Percentiles rank a stretch among this genome's conserved stretches.
Evolutionary conservation across 495 filamentous ascomycete genomes (phyloP).

Genomic region (Neurospora sp.): DNA sequence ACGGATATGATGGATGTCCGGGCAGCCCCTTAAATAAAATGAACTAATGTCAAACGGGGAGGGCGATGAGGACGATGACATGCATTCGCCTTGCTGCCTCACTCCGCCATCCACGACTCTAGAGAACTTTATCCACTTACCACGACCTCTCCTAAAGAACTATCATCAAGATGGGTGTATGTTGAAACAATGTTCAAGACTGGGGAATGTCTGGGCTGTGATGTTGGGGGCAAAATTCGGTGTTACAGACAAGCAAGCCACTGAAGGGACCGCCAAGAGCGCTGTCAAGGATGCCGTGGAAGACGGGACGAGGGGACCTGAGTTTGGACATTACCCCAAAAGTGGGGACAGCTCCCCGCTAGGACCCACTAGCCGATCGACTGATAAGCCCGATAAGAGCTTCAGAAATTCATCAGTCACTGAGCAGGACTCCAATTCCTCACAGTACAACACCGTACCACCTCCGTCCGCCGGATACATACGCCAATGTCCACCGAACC

Average conservation of each 20-base stretch:
- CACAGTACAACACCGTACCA: not conserved
- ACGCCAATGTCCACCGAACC: not conserved
- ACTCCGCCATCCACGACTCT: not conserved
- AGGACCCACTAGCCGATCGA: not conserved
- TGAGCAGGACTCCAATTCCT: not conserved
- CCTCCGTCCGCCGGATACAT: not conserved
- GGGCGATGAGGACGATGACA: not conserved
- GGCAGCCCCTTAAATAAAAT: not conserved
- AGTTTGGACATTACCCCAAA: not conserved
- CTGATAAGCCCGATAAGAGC: slow-evolving; percentile 17
- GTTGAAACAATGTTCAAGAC: not conserved
- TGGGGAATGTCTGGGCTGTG: not conserved
- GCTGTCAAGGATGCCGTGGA: not conserved
- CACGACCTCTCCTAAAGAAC: not conserved
- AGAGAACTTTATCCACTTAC: not conserved
- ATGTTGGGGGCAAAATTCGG: not conserved
- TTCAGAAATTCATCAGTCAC: slow-evolving; percentile 7
- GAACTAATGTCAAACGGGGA: not conserved
- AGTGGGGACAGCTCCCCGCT: not conserved
- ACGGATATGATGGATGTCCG: not conserved
- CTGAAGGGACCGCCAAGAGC: not conserved
- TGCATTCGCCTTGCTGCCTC: not conserved
- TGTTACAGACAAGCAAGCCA: not conserved
- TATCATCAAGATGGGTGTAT: not conserved
- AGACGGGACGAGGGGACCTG: not conserved